Evolutionary conservation across 352 stramenopile species (phyloP).

Genomic region (Pythium vanterpoolii): DNA sequence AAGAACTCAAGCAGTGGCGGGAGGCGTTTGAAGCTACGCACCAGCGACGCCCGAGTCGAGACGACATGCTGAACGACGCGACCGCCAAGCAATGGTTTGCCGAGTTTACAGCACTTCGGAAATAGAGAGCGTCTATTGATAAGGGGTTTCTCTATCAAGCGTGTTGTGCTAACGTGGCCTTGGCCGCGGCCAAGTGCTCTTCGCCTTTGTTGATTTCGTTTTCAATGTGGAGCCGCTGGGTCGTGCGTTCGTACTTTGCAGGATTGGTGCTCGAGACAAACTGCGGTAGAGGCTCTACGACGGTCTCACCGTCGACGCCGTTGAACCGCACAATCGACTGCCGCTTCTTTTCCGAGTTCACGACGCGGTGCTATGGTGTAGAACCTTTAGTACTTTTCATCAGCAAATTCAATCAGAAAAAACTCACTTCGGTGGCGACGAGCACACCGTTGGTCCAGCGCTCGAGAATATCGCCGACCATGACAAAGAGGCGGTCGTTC

Average conservation of each 20-base stretch:
- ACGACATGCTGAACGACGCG: constrained; percentile 64
- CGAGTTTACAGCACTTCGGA: constrained; percentile 67
- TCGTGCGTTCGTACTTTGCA: constrained; percentile 46
- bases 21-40: constrained; percentile 52
- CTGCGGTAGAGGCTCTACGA: constrained; percentile 54
- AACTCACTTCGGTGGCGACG: constrained; percentile 59
- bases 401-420: constrained; percentile 5
- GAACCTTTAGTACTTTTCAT: not conserved
- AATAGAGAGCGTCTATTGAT: constrained; percentile 27
- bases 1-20: constrained; percentile 61
- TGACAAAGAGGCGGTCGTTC: constrained; percentile 69
- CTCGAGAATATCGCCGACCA: constrained; percentile 81
- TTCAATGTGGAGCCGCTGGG: constrained; percentile 34
- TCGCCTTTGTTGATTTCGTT: constrained; percentile 66
- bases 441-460: constrained; percentile 79
- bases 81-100: constrained; percentile 60
- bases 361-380: constrained; percentile 57
- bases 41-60: constrained; percentile 47
- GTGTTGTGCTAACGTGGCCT: constrained; percentile 36
- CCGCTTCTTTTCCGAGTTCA: constrained; percentile 69
- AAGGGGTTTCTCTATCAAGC: constrained; percentile 18
- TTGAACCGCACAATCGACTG: constrained; percentile 86
- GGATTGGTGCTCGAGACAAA: constrained; percentile 56
- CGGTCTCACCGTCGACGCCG: constrained; percentile 62
- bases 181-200: constrained; percentile 58